These are phyloP conservation scores for Excoecaria agallocha DNA, from an alignment of 345 rosid species.

Conservation along the genomic window DNA sequence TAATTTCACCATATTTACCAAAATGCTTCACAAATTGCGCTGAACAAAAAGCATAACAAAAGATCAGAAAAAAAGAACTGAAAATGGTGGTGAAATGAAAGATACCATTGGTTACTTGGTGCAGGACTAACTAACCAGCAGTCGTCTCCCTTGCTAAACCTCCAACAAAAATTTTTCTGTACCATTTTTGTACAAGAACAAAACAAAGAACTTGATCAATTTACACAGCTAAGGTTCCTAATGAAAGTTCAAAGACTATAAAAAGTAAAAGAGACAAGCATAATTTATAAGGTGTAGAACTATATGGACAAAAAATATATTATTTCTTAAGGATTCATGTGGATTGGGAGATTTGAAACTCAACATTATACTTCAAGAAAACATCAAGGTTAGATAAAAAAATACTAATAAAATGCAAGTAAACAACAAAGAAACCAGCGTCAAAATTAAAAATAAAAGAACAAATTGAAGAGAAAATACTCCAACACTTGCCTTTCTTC, in stretches of 20 bases:
- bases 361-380: not conserved
- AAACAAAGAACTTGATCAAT: not conserved
- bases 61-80: not conserved
- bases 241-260: not conserved
- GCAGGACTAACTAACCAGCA: slow-evolving; percentile 36
- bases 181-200: not conserved
- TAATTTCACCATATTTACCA: slow-evolving; percentile 79
- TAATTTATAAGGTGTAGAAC: not conserved
- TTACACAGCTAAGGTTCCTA: not conserved
- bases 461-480: not conserved
- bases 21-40: slow-evolving; percentile 74
- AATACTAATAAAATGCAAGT: not conserved
- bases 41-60: slow-evolving; percentile 24
- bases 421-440: not conserved
- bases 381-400: too few relatives aligned
- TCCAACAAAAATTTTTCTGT: slow-evolving; percentile 79
- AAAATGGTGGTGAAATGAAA: not conserved
- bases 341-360: not conserved
- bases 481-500: not conserved
- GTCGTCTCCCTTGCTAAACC: slow-evolving; percentile 80
- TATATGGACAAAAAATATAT: not conserved
- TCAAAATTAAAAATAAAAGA: not conserved
- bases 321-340: not conserved
- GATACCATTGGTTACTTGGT: not conserved
- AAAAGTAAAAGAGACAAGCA: not conserved